Evolutionary conservation across 306 rosid species (phyloP), one percentile per base, ranked within the genome.

Genomic region (Lotus japonicus): DNA sequence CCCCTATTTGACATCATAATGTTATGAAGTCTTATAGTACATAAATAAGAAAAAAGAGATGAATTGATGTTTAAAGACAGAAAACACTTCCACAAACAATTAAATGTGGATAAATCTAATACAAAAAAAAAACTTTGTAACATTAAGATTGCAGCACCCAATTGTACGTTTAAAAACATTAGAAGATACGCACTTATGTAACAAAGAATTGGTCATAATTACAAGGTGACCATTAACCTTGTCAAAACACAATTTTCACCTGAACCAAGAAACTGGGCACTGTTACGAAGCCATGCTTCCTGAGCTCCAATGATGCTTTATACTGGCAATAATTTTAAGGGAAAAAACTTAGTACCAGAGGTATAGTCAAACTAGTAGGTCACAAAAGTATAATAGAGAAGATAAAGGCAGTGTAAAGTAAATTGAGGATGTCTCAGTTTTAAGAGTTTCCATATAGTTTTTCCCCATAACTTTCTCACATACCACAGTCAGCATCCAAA

Each of bases 271-370:
- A 89, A 77, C 81, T 84, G 68, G 96, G 91, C 17, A 88, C 89
- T 44, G 88, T 86, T 63, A 81, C 48, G 46, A 88, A 92, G 68
- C 96, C 98, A 67, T 53, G 87, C 62, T 79, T 83, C 56, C 66
- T 58, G 64, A 92, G 98, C 86, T 83, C 88, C 84, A 76, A 66
- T 42, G 98, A 88, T 60, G 98, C 98, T 78, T 88, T 79, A 82
- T 86, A 80, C 98, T 92, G 90, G 76, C 63, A 75, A 71, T n/a
- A 68, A 63, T 38, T 80, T 65, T 67, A 59, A 12, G 64, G 60
- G 2, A 64, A 62, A 21, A 72, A 51, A 23, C 76, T 42, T 58
- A 59, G 41, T 41, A 66, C 38, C 39, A 52, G 68, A 69, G 49
- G 57, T 35, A 19, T 28, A 64, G 58, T 9, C 44, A 65, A 26